phyloP scores from a whole-genome alignment of 176 grass and related monocot genomes.

The Phoenix roebelenii region DNA sequence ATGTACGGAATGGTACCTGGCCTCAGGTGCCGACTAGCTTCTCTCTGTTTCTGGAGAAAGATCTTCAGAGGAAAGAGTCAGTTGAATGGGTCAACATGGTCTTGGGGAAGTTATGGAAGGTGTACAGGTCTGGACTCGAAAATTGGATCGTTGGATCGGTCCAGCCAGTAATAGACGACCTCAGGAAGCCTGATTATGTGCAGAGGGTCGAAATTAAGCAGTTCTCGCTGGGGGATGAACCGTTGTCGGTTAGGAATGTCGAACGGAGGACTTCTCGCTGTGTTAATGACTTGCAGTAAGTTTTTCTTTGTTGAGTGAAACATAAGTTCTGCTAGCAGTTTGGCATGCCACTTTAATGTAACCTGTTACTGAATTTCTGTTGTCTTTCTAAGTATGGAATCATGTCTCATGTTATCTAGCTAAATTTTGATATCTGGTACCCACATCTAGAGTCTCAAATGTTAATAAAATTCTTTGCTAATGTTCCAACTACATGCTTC shows the following conservation, averaged over 20 bases:
- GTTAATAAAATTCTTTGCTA: too few relatives aligned
- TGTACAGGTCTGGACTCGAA: conserved; percentile 82
- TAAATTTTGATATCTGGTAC: too few relatives aligned
- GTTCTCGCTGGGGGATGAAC: conserved; percentile 92
- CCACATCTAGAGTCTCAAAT: too few relatives aligned
- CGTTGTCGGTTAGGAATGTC: conserved; percentile 77
- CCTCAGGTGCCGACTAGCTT: conserved; percentile 93
- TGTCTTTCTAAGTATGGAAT: too few relatives aligned
- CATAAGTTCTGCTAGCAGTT: not conserved
- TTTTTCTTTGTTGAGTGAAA: not conserved
- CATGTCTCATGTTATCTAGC: too few relatives aligned
- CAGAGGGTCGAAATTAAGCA: conserved; percentile 88
- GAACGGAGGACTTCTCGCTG: conserved; percentile 72
- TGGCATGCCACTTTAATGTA: too few relatives aligned
- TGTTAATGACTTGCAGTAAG: conserved; percentile 89
- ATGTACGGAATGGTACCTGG: conserved; percentile 72
- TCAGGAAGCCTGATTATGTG: conserved; percentile 85
- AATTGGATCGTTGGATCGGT: conserved; percentile 86
- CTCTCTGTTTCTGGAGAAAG: conserved; percentile 89
- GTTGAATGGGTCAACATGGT: conserved; percentile 99
- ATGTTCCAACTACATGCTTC: too few relatives aligned
- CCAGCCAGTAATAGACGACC: conserved; percentile 82
- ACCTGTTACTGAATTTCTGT: too few relatives aligned
- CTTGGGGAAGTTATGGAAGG: conserved; percentile 93
- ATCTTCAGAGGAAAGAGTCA: conserved; percentile 95